These are phyloP conservation scores for Centella asiatica DNA, from an alignment of 129 eudicot genomes.

Conservation along the genomic window DNA sequence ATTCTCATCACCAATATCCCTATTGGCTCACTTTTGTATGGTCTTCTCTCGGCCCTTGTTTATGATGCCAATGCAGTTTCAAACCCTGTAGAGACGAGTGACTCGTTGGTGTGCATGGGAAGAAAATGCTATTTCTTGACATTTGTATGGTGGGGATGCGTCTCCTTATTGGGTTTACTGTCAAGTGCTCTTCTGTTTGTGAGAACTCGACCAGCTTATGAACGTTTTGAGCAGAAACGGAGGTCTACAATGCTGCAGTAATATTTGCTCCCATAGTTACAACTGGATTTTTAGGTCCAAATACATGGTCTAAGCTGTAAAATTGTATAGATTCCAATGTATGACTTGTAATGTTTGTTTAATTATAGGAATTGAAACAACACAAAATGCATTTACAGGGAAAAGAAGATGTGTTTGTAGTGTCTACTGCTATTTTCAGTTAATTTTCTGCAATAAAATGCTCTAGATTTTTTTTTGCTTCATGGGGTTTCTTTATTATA, in stretches of 20 bases:
- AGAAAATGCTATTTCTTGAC: conserved; percentile 65
- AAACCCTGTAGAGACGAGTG: conserved; percentile 4
- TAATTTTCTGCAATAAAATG: no score
- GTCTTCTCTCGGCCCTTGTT: conserved; percentile 63
- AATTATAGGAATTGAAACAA: not conserved
- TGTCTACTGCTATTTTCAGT: no score
- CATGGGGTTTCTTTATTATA: no score
- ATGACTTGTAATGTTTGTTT: not conserved
- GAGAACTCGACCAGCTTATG: conserved; percentile 66
- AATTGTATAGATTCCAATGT: not conserved
- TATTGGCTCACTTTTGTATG: conserved; percentile 63
- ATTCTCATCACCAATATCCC: conserved; percentile 90
- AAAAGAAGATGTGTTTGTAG: no score
- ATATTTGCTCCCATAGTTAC: not conserved
- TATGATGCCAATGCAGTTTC: conserved; percentile 44
- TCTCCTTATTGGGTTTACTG: conserved; percentile 53
- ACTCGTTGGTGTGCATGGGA: conserved; percentile 63
- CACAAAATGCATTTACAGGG: no score
- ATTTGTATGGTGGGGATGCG: conserved; percentile 66
- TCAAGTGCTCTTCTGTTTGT: conserved; percentile 53
- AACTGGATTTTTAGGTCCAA: not conserved
- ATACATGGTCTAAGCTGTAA: not conserved
- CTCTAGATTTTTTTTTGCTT: no score
- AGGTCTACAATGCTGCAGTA: conserved; percentile 16
- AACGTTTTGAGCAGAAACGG: conserved; percentile 40